phyloP scores from a whole-genome alignment of 1,139 yeast species.

The Taiozyma onychis region DNA sequence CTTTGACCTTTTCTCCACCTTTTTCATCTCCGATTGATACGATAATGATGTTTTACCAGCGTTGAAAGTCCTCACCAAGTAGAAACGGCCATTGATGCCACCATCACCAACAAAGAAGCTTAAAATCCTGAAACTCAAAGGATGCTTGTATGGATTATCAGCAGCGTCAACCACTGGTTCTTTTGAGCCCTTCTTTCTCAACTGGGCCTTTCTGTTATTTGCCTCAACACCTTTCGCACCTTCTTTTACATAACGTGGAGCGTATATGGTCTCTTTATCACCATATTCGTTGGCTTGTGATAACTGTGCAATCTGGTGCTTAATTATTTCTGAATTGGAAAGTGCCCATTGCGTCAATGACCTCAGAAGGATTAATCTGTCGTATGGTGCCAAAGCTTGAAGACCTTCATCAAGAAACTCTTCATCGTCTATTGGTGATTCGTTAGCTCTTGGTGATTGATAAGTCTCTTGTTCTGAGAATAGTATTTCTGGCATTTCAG shows the following conservation, averaged over 20 bases:
- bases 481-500: constrained; percentile 34
- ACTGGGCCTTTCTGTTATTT: constrained; percentile 4
- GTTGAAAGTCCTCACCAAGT: constrained; percentile 39
- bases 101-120: constrained; percentile 43
- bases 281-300: constrained; percentile 35
- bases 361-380: constrained; percentile 42
- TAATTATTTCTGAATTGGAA: constrained; percentile 39
- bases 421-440: constrained; percentile 27
- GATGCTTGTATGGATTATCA: constrained; percentile 37
- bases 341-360: constrained; percentile 46
- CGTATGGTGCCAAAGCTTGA: constrained; percentile 38
- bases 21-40: constrained; percentile 12
- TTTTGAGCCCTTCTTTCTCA: constrained; percentile 9
- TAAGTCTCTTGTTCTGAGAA: constrained; percentile 21
- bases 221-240: constrained; percentile 16
- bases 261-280: constrained; percentile 39
- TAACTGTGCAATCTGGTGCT: constrained; percentile 30
- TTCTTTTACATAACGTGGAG: constrained; percentile 30
- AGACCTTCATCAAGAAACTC: constrained; percentile 42
- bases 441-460: constrained; percentile 23
- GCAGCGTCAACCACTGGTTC: constrained; percentile 31
- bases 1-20: constrained; percentile 15
- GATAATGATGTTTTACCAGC: constrained; percentile 35
- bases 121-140: constrained; percentile 34
- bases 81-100: constrained; percentile 44